phyloP scores from a whole-genome alignment of 1,284 basidiomycete genomes.

The Pseudozyma tsukubaensis region DNA sequence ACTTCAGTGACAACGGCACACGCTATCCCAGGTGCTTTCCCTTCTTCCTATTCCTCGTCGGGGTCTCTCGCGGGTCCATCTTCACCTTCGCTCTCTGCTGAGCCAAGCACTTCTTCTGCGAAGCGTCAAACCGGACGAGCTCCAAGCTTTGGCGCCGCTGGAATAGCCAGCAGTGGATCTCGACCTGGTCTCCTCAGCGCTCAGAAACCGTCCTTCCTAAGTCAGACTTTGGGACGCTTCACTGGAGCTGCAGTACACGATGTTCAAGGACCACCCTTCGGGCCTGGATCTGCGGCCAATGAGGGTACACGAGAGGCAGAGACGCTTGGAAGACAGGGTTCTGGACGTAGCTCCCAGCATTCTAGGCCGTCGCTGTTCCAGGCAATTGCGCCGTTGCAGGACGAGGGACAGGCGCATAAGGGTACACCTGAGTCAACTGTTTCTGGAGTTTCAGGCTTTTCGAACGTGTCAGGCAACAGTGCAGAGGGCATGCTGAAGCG shows the following conservation, averaged over 20 bases:
- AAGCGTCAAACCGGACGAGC: constrained; percentile 10
- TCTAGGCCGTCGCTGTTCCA: constrained; percentile 37
- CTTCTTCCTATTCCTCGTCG: constrained; percentile 32
- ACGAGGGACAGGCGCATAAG: constrained; percentile 9
- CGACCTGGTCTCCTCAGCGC: constrained; percentile 10
- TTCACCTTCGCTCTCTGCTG: constrained; percentile 9
- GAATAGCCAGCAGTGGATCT: constrained; percentile 1
- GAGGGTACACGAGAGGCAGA: constrained; percentile 11
- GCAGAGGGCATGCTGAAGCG: constrained; percentile 43
- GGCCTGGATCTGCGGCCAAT: not conserved
- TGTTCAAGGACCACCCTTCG: constrained; percentile 22
- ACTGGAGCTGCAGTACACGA: constrained; percentile 29
- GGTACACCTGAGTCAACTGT: constrained; percentile 34
- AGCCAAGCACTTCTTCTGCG: constrained; percentile 2
- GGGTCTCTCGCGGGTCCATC: constrained; percentile 26
- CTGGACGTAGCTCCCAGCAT: constrained; percentile 11
- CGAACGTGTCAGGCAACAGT: constrained; percentile 25
- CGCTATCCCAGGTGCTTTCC: constrained; percentile 45
- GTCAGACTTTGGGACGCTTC: constrained; percentile 49
- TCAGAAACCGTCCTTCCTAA: constrained; percentile 40
- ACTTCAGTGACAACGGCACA: constrained; percentile 35
- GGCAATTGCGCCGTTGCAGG: constrained; percentile 29
- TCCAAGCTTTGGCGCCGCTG: constrained; percentile 13
- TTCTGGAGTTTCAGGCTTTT: constrained; percentile 28
- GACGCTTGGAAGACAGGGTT: constrained; percentile 3